Percentiles rank a stretch among this genome's conserved stretches.
These are phyloP conservation scores for Earliella scabrosa DNA, from an alignment of 1,284 basidiomycete species.

Conservation along the genomic window DNA sequence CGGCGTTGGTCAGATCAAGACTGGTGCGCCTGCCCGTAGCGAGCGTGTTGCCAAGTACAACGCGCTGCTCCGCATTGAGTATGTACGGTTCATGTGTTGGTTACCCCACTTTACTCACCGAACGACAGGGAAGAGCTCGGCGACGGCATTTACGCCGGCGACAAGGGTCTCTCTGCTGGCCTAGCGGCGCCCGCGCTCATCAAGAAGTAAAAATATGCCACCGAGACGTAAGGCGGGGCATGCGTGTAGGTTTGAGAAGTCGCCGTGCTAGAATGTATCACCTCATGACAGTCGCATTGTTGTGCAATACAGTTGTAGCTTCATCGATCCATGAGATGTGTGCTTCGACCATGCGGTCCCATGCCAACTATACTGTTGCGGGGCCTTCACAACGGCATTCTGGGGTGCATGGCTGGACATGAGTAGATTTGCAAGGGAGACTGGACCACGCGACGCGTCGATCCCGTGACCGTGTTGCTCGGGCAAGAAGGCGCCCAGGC, in stretches of 20 bases:
- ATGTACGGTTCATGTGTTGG: slow-evolving; percentile 34
- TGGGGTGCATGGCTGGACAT: too few species aligned
- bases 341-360: not conserved
- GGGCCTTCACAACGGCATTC: too few species aligned
- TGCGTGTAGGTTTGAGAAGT: slow-evolving; percentile 25
- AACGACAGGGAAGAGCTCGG: slow-evolving; percentile 77
- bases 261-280: slow-evolving; percentile 25
- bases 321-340: not conserved
- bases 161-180: slow-evolving; percentile 82
- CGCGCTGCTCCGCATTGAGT: slow-evolving; percentile 89
- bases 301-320: slow-evolving; percentile 7
- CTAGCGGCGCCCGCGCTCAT: slow-evolving; percentile 72
- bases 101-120: slow-evolving; percentile 1
- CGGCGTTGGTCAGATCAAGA: slow-evolving; percentile 96
- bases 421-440: too few species aligned
- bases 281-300: slow-evolving; percentile 9
- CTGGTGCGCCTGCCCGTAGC: slow-evolving; percentile 92
- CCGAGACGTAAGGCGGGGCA: not conserved
- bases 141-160: slow-evolving; percentile 76
- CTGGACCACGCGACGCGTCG: slow-evolving; percentile 16
- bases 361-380: too few species aligned
- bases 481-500: not conserved
- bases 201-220: slow-evolving; percentile 52
- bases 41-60: slow-evolving; percentile 97
- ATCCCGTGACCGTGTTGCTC: slow-evolving; percentile 22